Conservation (phyloP, 371 early-diverging fungal species). For the Mucor circinelloides region DNA sequence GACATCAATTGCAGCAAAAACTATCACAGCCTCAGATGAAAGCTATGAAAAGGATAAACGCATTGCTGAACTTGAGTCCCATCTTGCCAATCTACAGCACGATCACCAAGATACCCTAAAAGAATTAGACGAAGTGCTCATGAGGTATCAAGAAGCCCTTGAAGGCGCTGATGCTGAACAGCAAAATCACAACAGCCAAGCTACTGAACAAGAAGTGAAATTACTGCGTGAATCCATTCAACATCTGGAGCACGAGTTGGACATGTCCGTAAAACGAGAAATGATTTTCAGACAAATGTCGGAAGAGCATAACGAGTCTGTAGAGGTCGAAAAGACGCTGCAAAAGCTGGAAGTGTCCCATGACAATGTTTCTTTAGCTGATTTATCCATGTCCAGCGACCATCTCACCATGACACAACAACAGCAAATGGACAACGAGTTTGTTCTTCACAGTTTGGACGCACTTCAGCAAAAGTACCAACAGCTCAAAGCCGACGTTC, state of each 20-base stretch:
- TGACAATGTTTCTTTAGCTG: neutral
- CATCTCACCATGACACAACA: neutral
- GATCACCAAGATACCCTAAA: conserved; percentile 40
- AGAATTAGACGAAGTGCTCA: conserved; percentile 41
- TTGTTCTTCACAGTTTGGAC: conserved; percentile 6
- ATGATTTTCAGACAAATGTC: conserved; percentile 21
- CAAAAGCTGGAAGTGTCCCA: conserved; percentile 14
- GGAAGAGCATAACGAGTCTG: conserved; percentile 19
- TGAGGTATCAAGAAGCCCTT: conserved; percentile 40
- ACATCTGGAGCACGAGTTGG: conserved; percentile 24
- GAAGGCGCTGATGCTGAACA: conserved; percentile 30
- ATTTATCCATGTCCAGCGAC: neutral
- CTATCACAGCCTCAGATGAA: conserved; percentile 15
- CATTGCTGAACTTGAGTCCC: conserved; percentile 22
- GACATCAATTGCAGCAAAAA: neutral
- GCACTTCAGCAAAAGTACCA: conserved; percentile 20
- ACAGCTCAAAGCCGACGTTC: conserved; percentile 3
- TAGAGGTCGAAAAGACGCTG: conserved; percentile 17
- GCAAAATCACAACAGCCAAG: neutral
- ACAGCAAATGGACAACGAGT: neutral
- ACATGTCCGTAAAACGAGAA: conserved; percentile 16
- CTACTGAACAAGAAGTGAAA: conserved; percentile 14
- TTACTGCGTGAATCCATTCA: conserved; percentile 20
- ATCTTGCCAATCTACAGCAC: conserved; percentile 24
- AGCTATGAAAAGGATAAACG: conserved; percentile 22